Percentiles rank a stretch among this genome's conserved stretches.
These are phyloP conservation scores for Pachysandra terminalis DNA, from an alignment of 164 flowering plant species.

Conservation along the genomic window DNA sequence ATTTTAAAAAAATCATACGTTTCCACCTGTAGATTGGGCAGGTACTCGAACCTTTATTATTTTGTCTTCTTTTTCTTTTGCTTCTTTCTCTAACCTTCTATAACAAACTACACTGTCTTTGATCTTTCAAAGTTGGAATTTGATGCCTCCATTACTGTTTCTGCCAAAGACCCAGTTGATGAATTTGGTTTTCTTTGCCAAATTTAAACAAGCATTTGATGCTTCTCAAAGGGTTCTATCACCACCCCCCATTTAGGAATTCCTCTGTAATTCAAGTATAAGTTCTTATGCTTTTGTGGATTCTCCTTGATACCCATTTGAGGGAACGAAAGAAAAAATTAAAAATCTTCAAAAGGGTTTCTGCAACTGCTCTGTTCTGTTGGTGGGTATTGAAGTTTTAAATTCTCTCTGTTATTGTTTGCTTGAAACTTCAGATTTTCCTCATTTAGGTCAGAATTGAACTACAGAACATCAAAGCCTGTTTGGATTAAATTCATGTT, in stretches of 20 bases:
- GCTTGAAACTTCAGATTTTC: conserved; percentile 14
- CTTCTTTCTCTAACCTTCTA: conserved; percentile 11
- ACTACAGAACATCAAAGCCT: conserved; percentile 8
- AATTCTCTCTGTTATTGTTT: not conserved
- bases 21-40: conserved; percentile 48
- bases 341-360: conserved; percentile 35
- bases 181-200: conserved; percentile 31
- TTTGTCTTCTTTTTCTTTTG: conserved; percentile 8
- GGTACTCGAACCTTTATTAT: conserved; percentile 56
- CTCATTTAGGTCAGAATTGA: conserved; percentile 4
- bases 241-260: conserved; percentile 24
- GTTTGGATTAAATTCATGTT: conserved; percentile 7
- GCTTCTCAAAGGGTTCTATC: conserved; percentile 23
- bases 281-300: no score
- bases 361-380: conserved; percentile 20
- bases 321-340: no score
- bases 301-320: conserved; percentile 25
- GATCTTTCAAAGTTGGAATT: conserved; percentile 25
- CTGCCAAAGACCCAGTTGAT: conserved; percentile 42
- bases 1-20: conserved; percentile 45
- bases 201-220: conserved; percentile 49
- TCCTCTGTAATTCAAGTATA: conserved; percentile 30
- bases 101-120: not conserved
- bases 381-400: conserved; percentile 23
- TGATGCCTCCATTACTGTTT: conserved; percentile 41